phyloP scores from a whole-genome alignment of 2,329 filamentous ascomycete species.

The Rachicladosporium sp. region DNA sequence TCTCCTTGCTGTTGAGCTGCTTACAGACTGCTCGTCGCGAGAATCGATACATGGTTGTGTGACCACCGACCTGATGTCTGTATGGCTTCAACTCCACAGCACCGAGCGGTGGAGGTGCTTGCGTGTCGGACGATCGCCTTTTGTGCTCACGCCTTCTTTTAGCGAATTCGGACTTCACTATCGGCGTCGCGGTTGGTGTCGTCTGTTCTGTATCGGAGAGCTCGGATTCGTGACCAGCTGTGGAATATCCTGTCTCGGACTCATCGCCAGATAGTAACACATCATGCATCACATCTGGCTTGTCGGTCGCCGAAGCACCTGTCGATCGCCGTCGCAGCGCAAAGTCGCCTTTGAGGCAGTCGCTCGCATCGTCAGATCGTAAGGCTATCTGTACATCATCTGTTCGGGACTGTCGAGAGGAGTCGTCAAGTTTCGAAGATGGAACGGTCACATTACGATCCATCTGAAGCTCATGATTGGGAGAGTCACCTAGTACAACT shows the following conservation, averaged over 20 bases:
- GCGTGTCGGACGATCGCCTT: neutral
- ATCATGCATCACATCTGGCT: constrained; percentile 27
- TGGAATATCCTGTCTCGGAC: constrained; percentile 17
- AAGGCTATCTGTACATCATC: constrained; percentile 52
- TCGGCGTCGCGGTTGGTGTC: constrained; percentile 36
- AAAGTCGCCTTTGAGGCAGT: constrained; percentile 49
- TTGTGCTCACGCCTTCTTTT: constrained; percentile 23
- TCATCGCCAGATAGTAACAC: constrained; percentile 28
- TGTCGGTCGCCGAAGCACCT: neutral
- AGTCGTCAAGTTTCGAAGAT: too few relatives aligned
- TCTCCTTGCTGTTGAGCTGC: constrained; percentile 93
- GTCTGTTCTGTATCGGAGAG: constrained; percentile 42
- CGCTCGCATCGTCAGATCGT: constrained; percentile 47
- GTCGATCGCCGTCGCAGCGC: constrained; percentile 13
- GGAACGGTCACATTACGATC: neutral
- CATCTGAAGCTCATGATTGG: constrained; percentile 15
- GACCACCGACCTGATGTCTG: constrained; percentile 91
- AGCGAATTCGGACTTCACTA: constrained; percentile 12
- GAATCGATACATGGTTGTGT: constrained; percentile 92
- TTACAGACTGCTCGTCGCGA: constrained; percentile 94
- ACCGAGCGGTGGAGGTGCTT: constrained; percentile 53
- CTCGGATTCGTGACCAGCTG: constrained; percentile 39
- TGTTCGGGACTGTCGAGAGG: constrained; percentile 1
- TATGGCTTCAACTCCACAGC: constrained; percentile 95
- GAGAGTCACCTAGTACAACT: constrained; percentile 30